Evolutionary conservation across 2,329 filamentous ascomycete species (phyloP), one percentile per base, ranked within the genome.

Genomic region (Sclerotinia sclerotiorum): DNA sequence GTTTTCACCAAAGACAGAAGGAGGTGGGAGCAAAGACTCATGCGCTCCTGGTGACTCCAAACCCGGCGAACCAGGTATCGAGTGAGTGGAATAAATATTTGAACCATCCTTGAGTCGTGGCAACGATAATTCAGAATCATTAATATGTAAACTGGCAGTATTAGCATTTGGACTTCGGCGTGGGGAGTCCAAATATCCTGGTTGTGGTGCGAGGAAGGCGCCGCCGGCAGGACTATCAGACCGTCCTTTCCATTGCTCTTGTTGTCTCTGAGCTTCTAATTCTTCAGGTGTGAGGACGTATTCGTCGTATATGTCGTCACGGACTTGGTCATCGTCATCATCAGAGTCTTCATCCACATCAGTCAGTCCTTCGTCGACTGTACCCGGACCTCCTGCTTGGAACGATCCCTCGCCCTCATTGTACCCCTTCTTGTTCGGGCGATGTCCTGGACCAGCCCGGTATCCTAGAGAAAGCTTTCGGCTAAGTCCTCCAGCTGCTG

Each of bases 11-110:
- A 70, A 69, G 39, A 60, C 24, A 3, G 58, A 67, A 10, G 67
- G 62, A 21, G 69, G 69, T 39, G 69, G 69, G 35, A 70, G 64
- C 17, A 70, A 56, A 21, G 68, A 51, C 8, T 70, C 69, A 29
- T 69, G 57, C 6, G 69, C 57, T 19, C 42, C 56, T 8, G 63
- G 62, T 29, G 69, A 60, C 13, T 65, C 64, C 7, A 66, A 54
- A 21, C 67, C 62, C 15, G 67, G 67, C 3, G 68, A 67, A 6
- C 11, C 39, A 39, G 68, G 68, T 27, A 69, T 66, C 35, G 52
- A 65, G 32, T 56, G 27, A n/a, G 64, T n/a, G 15, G 55, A 61
- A 44, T 69, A 61, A 15, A 68, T 29, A 15, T 68, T 61, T 2
- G 65, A 62, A 6, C 32, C 29, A 42, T 68, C 66, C 27, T n/a